Evolutionary conservation across 352 stramenopile species (phyloP).

Genomic region (Globisporangium splendens): DNA sequence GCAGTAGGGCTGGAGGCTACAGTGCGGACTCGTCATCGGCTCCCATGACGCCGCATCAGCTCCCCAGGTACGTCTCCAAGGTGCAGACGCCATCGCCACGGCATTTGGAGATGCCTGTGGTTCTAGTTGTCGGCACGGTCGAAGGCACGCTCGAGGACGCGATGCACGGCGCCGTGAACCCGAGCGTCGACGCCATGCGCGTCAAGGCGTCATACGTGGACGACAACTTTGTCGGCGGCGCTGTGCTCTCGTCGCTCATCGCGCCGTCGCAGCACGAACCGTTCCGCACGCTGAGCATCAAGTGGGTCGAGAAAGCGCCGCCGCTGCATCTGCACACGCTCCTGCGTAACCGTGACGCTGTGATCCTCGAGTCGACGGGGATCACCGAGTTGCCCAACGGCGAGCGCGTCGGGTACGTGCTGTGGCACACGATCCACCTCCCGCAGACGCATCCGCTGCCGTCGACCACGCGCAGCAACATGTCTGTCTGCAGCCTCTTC

Average conservation of each 20-base stretch:
- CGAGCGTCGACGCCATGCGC: conserved; percentile 39
- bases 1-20: no score
- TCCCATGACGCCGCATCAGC: no score
- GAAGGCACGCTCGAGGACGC: conserved; percentile 51
- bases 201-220: conserved; percentile 46
- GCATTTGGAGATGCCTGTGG: conserved; percentile 25
- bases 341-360: background rate
- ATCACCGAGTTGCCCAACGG: no score
- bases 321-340: conserved; percentile 39
- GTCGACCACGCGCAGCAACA: no score
- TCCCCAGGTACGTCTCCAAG: no score
- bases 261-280: conserved; percentile 35
- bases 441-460: no score
- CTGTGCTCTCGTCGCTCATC: conserved; percentile 45
- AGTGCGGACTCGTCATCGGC: no score
- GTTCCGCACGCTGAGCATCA: conserved; percentile 51
- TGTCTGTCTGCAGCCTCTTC: no score
- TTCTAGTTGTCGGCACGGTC: conserved; percentile 50
- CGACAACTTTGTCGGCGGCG: conserved; percentile 37
- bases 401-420: no score
- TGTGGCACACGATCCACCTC: no score
- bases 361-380: no score
- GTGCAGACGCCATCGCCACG: no score
- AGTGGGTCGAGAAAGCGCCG: conserved; percentile 52
- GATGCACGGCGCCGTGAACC: conserved; percentile 47